phyloP scores from a whole-genome alignment of 2,329 filamentous ascomycete genomes.

The Trichoderma brevicompactum region DNA sequence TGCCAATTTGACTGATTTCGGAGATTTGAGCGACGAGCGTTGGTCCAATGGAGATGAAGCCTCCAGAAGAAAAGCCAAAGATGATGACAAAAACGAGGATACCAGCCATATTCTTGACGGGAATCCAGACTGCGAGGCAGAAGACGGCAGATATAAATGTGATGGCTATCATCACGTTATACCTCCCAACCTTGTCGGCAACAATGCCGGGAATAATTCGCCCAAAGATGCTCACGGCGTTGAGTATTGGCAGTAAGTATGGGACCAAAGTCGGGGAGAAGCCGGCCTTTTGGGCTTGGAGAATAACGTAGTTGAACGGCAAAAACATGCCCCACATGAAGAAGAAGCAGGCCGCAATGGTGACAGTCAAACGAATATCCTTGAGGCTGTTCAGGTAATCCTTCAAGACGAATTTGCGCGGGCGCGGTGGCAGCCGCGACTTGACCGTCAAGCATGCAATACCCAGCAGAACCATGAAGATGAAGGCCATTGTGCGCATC shows the following conservation, averaged over 20 bases:
- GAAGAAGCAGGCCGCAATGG: slow-evolving; percentile 54
- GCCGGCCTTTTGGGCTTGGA: slow-evolving; percentile 52
- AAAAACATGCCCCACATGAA: slow-evolving; percentile 61
- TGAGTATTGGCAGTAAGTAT: slow-evolving; percentile 62
- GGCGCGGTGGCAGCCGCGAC: slow-evolving; percentile 52
- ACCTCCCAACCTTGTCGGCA: slow-evolving; percentile 52
- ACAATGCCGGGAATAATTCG: slow-evolving; percentile 56
- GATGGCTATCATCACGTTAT: slow-evolving; percentile 57
- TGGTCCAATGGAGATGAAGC: slow-evolving; percentile 66
- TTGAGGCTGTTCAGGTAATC: slow-evolving; percentile 54
- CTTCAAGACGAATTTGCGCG: slow-evolving; percentile 48
- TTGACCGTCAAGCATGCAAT: slow-evolving; percentile 45
- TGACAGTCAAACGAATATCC: slow-evolving; percentile 51
- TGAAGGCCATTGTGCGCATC: slow-evolving; percentile 52
- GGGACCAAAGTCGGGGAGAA: slow-evolving; percentile 48
- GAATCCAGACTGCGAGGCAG: slow-evolving; percentile 54
- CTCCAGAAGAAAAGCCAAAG: slow-evolving; percentile 72
- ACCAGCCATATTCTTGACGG: slow-evolving; percentile 55
- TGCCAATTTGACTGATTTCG: slow-evolving; percentile 70
- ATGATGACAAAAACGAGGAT: slow-evolving; percentile 68
- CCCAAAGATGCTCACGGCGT: slow-evolving; percentile 56
- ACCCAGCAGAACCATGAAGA: slow-evolving; percentile 47
- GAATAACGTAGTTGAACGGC: slow-evolving; percentile 57
- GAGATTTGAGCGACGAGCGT: slow-evolving; percentile 72
- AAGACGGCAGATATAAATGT: slow-evolving; percentile 53